Evolutionary conservation across 495 filamentous ascomycete genomes (phyloP).

Genomic region (Emericellopsis terricola): DNA sequence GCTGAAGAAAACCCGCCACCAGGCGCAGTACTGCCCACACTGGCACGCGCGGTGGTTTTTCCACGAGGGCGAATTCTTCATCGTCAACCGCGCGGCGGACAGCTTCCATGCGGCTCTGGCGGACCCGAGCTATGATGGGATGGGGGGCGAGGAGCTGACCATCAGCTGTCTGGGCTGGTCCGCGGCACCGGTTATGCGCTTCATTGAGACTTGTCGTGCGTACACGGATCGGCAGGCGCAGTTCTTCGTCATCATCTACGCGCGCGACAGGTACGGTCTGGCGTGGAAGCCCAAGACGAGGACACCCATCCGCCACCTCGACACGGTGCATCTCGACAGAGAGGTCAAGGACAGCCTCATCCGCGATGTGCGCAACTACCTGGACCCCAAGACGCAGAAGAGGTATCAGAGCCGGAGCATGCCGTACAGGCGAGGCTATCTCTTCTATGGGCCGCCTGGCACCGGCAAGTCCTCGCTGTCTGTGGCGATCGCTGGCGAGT

Average conservation of each 20-base stretch:
- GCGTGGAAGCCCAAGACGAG: constrained; percentile 25
- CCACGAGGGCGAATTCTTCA: constrained; percentile 20
- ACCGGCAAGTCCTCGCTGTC: constrained; percentile 49
- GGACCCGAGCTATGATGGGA: constrained; percentile 15
- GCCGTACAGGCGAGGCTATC: constrained; percentile 44
- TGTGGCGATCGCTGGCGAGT: constrained; percentile 42
- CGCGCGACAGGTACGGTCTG: constrained; percentile 10
- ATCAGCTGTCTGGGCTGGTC: constrained; percentile 28
- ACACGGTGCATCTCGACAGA: constrained; percentile 29
- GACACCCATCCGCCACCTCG: constrained; percentile 23
- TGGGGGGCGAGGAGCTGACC: constrained; percentile 24
- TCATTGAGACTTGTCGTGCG: constrained; percentile 22
- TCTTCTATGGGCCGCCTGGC: constrained; percentile 48
- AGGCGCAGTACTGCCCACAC: constrained; percentile 26
- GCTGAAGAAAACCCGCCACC: constrained; percentile 14
- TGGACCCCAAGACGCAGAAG: constrained; percentile 47
- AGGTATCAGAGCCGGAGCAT: constrained; percentile 56
- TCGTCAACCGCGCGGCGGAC: constrained; percentile 16
- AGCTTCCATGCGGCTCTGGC: constrained; percentile 4
- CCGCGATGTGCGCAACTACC: constrained; percentile 61
- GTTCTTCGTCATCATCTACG: constrained; percentile 19
- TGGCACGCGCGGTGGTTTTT: constrained; percentile 26
- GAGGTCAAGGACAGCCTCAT: constrained; percentile 48
- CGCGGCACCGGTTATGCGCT: constrained; percentile 23
- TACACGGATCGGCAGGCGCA: constrained; percentile 27